A percentile compares a stretch with the other conserved stretches of the same genome.
These are phyloP conservation scores for Podila epicladia DNA, from an alignment of 192 early-diverging fungal genomes.

Conservation along the genomic window DNA sequence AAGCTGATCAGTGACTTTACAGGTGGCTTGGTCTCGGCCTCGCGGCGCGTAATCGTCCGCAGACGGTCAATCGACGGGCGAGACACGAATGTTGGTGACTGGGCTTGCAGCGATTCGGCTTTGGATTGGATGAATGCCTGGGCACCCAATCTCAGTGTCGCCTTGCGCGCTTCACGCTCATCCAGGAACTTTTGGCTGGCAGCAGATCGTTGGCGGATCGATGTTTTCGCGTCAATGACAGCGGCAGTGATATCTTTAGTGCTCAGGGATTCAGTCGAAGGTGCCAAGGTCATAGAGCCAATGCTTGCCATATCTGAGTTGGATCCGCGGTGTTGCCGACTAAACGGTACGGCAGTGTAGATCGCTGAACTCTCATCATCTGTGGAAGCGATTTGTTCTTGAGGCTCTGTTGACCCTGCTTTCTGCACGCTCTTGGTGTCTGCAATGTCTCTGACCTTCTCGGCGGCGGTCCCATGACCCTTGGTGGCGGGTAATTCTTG, in stretches of 20 bases:
- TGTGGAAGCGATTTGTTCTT: neutral
- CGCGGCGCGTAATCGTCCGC: constrained; percentile 29
- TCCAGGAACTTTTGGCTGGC: constrained; percentile 20
- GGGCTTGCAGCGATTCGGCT: constrained; percentile 19
- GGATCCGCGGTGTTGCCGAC: neutral
- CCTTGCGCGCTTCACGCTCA: constrained; percentile 23
- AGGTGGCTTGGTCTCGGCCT: constrained; percentile 22
- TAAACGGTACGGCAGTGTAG: neutral
- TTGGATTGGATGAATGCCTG: constrained; percentile 22
- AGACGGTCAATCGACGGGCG: constrained; percentile 45
- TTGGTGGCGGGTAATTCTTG: neutral
- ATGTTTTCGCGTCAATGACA: neutral
- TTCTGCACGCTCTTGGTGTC: neutral
- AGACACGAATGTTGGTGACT: constrained; percentile 11
- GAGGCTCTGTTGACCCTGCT: neutral
- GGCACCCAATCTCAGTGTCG: constrained; percentile 17
- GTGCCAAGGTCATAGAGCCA: constrained; percentile 18
- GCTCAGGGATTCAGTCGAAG: constrained; percentile 27
- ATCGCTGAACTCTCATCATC: neutral
- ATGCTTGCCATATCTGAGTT: constrained; percentile 18
- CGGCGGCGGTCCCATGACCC: neutral
- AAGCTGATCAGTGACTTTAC: constrained; percentile 46
- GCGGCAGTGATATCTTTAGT: neutral
- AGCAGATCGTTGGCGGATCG: neutral
- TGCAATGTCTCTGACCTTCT: constrained; percentile 10